Percentiles rank a stretch among this genome's conserved stretches.
These are phyloP conservation scores for Agarophyton chilense DNA, from an alignment of 23 red algal genomes.

Conservation along the genomic window DNA sequence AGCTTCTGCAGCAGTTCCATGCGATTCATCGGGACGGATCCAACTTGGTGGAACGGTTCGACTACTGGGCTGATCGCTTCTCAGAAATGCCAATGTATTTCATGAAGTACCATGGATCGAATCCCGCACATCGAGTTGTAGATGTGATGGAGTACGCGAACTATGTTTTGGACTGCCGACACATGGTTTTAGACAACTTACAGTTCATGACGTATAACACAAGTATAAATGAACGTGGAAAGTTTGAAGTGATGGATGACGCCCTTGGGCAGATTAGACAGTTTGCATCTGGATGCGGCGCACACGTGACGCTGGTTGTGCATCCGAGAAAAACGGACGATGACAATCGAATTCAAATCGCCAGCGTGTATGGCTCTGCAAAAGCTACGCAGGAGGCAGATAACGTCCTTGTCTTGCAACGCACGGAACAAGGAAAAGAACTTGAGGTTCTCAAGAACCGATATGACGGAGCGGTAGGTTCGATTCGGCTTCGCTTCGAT, in stretches of 20 bases:
- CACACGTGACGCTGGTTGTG: slow-evolving; percentile 84
- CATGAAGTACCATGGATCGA: slow-evolving; percentile 82
- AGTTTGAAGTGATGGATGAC: slow-evolving; percentile 86
- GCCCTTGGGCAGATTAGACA: slow-evolving; percentile 75
- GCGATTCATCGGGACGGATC: slow-evolving; percentile 24
- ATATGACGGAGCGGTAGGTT: slow-evolving; percentile 70
- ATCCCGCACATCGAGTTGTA: slow-evolving; percentile 70
- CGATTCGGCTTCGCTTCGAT: slow-evolving; percentile 67
- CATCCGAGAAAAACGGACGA: slow-evolving; percentile 84
- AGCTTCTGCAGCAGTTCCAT: slow-evolving; percentile 29
- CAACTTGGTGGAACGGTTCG: slow-evolving; percentile 36
- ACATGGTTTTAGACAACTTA: slow-evolving; percentile 94
- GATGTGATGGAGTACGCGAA: slow-evolving; percentile 96
- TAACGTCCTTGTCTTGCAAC: slow-evolving; percentile 85
- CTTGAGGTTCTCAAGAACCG: slow-evolving; percentile 88
- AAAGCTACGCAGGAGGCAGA: slow-evolving; percentile 93
- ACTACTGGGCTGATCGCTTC: slow-evolving; percentile 71
- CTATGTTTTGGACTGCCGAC: slow-evolving; percentile 79
- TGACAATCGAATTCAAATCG: slow-evolving; percentile 48
- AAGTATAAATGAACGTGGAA: background rate
- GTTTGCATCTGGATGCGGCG: slow-evolving; percentile 69
- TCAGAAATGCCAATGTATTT: slow-evolving; percentile 89
- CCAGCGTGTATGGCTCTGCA: slow-evolving; percentile 83
- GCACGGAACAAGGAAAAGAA: slow-evolving; percentile 26
- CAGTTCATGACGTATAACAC: slow-evolving; percentile 81